Conservation (phyloP, 2,329 filamentous ascomycete species). For the Cytospora schulzeri region DNA sequence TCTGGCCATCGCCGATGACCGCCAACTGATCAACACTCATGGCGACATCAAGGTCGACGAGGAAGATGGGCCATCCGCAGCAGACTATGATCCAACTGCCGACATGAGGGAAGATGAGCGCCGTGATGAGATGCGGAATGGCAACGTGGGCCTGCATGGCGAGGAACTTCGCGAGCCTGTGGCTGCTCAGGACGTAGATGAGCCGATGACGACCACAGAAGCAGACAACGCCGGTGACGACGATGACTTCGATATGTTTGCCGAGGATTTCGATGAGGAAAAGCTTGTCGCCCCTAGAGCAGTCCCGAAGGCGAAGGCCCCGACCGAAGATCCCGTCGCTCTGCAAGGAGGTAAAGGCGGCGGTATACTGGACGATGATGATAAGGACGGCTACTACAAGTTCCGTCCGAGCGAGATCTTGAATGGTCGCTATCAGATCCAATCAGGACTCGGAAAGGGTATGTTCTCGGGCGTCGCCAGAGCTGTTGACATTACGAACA, state of each 20-base stretch:
- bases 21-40: constrained; percentile 66
- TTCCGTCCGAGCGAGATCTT: constrained; percentile 89
- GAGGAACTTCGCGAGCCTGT: constrained; percentile 37
- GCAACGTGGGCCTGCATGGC: constrained; percentile 55
- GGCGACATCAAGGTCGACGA: constrained; percentile 44
- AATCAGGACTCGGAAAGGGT: constrained; percentile 84
- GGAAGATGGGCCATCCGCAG: constrained; percentile 82
- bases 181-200: constrained; percentile 33
- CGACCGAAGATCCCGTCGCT: constrained; percentile 50
- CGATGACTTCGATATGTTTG: constrained; percentile 86
- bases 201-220: constrained; percentile 37
- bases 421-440: constrained; percentile 85
- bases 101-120: constrained; percentile 86
- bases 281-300: constrained; percentile 61
- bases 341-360: constrained; percentile 57
- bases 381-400: constrained; percentile 95
- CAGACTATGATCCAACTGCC: constrained; percentile 85
- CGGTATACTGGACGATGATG: constrained; percentile 88
- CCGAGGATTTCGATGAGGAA: constrained; percentile 72
- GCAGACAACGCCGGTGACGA: constrained; percentile 58
- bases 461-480: constrained; percentile 97
- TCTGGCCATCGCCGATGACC: constrained; percentile 67
- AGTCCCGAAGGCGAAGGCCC: constrained; percentile 37
- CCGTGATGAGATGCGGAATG: constrained; percentile 66
- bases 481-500: constrained; percentile 75